These are phyloP conservation scores for Phascolomyces articulosus DNA, from an alignment of 371 early-diverging fungal species.

Conservation along the genomic window DNA sequence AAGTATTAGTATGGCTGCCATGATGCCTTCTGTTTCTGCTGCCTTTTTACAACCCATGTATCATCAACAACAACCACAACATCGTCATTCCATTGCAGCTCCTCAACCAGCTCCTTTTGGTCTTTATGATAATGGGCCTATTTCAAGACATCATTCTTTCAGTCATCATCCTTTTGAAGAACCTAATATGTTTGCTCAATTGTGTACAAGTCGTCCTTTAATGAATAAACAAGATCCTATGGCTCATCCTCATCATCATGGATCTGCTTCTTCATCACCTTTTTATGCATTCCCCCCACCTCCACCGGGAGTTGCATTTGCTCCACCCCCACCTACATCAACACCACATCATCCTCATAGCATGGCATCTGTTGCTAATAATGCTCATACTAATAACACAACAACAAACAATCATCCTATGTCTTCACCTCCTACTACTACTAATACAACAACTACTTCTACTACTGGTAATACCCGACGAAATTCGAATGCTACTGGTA, in stretches of 20 bases:
- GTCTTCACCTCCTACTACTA: background rate
- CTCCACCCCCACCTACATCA: background rate
- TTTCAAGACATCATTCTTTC: conserved; percentile 26
- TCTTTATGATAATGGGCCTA: conserved; percentile 11
- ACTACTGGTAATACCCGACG: background rate
- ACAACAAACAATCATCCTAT: background rate
- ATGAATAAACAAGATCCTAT: background rate
- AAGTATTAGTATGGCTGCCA: background rate
- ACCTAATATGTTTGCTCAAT: conserved; percentile 8
- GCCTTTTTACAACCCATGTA: background rate
- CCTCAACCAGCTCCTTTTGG: conserved; percentile 9
- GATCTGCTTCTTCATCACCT: background rate
- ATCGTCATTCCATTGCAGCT: conserved; percentile 27
- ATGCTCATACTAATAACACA: background rate
- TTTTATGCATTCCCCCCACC: conserved; percentile 3
- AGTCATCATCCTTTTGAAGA: conserved; percentile 20
- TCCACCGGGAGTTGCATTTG: too few species aligned
- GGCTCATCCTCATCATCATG: too few species aligned
- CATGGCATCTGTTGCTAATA: background rate
- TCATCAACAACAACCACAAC: conserved; percentile 9
- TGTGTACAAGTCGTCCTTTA: conserved; percentile 22
- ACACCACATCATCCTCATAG: background rate
- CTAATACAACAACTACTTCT: background rate
- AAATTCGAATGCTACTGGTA: background rate
- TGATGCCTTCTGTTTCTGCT: background rate